Base-by-base conservation (phyloP, 208 protist species). In the Acanthamoeba castellanii region DNA sequence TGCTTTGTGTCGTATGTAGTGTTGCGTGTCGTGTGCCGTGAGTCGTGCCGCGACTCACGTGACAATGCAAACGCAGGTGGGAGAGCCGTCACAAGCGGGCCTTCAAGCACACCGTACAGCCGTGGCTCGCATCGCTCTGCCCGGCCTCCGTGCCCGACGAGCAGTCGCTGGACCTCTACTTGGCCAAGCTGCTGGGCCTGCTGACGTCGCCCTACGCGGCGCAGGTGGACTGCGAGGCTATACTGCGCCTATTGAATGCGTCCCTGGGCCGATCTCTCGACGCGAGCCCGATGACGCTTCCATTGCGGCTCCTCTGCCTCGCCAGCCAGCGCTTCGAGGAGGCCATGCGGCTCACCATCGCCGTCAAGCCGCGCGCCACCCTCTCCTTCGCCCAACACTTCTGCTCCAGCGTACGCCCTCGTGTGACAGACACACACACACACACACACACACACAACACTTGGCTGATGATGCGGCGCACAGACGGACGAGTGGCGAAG, bases 61-160 rank as follows among this genome's bases (percentile, higher is more conserved):
- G 37, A 22, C 30, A 22, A 30, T 0, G 3, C 70, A 27, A 20
- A 5, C 14, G 70, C 70, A 89, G 55, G 82, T 89, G 82, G 82
- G 47, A 89, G 47, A 66, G 52, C 30, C 82, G 82, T 64, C 82
- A 89, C 42, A 89, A 68, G 52, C 82, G 82, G 18, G 34, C 82
- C 22, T 89, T 89, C 82, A 66, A 30, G 82, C 25, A 89, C 34
- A 25, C 47, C 22, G 27, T 89, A 5, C 82, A 30, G 55, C 52
- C 82, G 13, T 89, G 82, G 82, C 55, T 89, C 9, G 52, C n/a
- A 9, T 57, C 47, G 20, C 70, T 81, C 32, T 81, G 82, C 55
- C 52, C 82, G 3, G 30, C 82, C 5, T 30, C 82, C 34, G n/a
- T 89, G 16, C 55, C 52, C 82, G 52, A 89, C 50, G 27, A 34